Evolutionary conservation across 176 grass and related monocot genomes (phyloP), one percentile per base, ranked within the genome.

Genomic region (Puccinellia tenuiflora): DNA sequence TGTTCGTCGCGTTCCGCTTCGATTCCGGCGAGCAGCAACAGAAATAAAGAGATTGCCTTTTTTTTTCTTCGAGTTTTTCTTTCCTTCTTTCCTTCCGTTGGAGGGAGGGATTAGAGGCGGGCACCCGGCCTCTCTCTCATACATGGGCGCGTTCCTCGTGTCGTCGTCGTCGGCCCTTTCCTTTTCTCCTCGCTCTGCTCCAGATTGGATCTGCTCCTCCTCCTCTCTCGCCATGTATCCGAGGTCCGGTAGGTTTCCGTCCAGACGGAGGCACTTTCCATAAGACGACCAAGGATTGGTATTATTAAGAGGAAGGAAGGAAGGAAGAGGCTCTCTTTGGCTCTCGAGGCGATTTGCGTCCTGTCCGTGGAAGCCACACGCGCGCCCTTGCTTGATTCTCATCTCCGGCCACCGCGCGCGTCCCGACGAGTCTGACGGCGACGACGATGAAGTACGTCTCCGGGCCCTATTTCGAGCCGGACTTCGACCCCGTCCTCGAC

Each of bases 401-500:
- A 46, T 48, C 62, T 65, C 61, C 57, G 24, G n/a, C 56, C 22
- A 11, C 5, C 24, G 7, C 24, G 30, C 24, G 7, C 24, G 30
- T 34, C 28, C 16, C 62, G 14, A 26, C 60, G 28, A 15, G 57
- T 5, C 63, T 26, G 30, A 7, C 62, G 62, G 6, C 66, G 34
- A 7, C 66, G n/a, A 24, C 47, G 66, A 91, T 88, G 90, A 92
- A 79, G 80, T 72, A 86, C 87, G 80, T 87, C 7, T 92, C 87
- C 25, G 85, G 83, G 15, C 90, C 92, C 35, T 94, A 94, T 85
- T 94, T 94, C 79, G 92, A 94, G 52, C 92, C 92, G 45, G 90
- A 94, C 65, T 94, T 90, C 85, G 92, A 94, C 55, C 80, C 87
- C 35, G 7, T 88, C 16, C 75, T 92, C 69, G 87, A 94, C 52